phyloP scores from a whole-genome alignment of 495 filamentous ascomycete genomes.

The Aspergillus egyptiacus region DNA sequence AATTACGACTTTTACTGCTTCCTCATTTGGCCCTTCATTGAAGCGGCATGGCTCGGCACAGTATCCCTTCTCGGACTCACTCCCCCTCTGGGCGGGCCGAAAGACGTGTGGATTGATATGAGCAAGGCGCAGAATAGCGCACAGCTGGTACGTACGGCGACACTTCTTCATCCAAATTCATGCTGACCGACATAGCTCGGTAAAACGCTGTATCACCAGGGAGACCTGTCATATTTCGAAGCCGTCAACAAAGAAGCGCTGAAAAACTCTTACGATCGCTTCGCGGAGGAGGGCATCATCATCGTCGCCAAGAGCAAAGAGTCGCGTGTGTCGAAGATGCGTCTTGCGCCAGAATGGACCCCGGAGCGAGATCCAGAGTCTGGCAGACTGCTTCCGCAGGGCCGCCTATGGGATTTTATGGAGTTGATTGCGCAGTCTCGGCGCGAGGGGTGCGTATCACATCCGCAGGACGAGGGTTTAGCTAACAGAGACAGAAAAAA shows the following conservation, averaged over 20 bases:
- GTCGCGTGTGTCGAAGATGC: conserved; percentile 50
- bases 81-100: conserved; percentile 55
- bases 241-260: conserved; percentile 97
- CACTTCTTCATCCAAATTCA: neutral
- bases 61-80: conserved; percentile 80
- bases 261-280: conserved; percentile 83
- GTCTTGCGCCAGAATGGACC: conserved; percentile 71
- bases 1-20: conserved; percentile 99
- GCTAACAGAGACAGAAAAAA: conserved; percentile 57
- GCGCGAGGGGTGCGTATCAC: conserved; percentile 63
- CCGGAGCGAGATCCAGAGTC: conserved; percentile 57
- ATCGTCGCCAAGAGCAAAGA: conserved; percentile 59
- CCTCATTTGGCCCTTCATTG: conserved; percentile 96
- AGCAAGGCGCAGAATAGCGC: conserved; percentile 75
- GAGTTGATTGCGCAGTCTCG: conserved; percentile 77
- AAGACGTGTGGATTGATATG: conserved; percentile 69
- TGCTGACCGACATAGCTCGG: conserved; percentile 54
- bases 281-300: conserved; percentile 87
- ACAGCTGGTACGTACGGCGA: conserved; percentile 57
- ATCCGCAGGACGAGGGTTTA: neutral
- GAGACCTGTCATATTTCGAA: conserved; percentile 93
- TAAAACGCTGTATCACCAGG: conserved; percentile 96
- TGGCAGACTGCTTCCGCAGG: conserved; percentile 58
- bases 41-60: conserved; percentile 84
- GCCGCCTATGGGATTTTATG: conserved; percentile 81